Base-by-base conservation (phyloP, 2,329 filamentous ascomycete species). In the Sclerotinia glacialis region DNA sequence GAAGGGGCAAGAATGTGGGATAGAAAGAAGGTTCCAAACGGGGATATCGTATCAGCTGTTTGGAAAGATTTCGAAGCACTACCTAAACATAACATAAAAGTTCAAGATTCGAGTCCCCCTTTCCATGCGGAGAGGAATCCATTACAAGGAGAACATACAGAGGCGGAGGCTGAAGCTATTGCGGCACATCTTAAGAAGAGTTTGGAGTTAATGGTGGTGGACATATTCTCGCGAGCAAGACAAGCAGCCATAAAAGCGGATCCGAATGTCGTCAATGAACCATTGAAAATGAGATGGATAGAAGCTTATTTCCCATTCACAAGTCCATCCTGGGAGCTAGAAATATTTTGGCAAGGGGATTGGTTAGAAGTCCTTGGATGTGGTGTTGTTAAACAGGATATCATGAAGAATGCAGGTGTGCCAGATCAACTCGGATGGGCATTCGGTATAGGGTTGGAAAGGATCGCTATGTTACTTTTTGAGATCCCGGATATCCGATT, bases 301-400 rank as follows among this genome's bases (percentile, higher is more conserved):
- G 94, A 97, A 78, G 93, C 95, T 1, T 98, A 95, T 79, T 99
- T 99, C 79, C 95, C 95, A 49, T 98, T 98, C 77, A 99, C 95
- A 0, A 93, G 89, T 67, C 95, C 95, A 0, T 95, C 90, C 8
- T 99, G 92, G 91, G 95, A 99, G 77, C 84, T 99, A 31, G 95
- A 99, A 76, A 92, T 99, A 12, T 93, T 91, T 82, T 97, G 94
- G 85, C 89, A 90, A 72, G 93, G 91, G 40, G 91, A 96, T 76
- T 99, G 95, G 95, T 87, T 99, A 44, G 95, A 99, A 79, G 88
- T 98, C 5, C 84, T 99, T 1, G 95, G 95, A n/a, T 96, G 89
- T 73, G 95, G 95, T 46, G 87, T 99, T 46, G 89, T 95, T 52
- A 87, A 92, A 77, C 95, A 99, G 77, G 83, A 89, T 37, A 83